Evolutionary conservation across 169 alveolate species (phyloP).

Genomic region (Babesia sp.): DNA sequence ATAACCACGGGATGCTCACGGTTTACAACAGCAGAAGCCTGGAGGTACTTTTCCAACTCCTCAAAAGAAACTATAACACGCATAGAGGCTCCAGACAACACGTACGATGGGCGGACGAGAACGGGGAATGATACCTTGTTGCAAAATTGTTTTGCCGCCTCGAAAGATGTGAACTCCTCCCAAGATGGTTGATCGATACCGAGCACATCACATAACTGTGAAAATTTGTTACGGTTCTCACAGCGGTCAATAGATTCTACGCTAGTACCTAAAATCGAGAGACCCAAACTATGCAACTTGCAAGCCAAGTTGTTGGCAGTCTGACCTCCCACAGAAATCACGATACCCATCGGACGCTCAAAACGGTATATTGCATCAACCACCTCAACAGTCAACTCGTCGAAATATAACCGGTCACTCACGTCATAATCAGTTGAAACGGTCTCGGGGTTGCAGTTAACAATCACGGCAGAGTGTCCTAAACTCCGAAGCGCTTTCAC

Average conservation of each 20-base stretch:
- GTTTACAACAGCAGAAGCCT: conserved; percentile 83
- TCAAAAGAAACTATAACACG: conserved; percentile 77
- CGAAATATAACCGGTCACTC: conserved; percentile 83
- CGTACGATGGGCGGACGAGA: conserved; percentile 88
- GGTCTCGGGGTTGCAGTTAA: conserved; percentile 90
- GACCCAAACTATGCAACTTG: conserved; percentile 63
- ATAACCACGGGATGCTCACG: conserved; percentile 87
- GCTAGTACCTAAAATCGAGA: conserved; percentile 82
- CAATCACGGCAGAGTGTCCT: conserved; percentile 70
- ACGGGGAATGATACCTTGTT: conserved; percentile 83
- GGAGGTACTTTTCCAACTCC: conserved; percentile 76
- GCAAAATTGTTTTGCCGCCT: conserved; percentile 72
- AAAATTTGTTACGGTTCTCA: conserved; percentile 85
- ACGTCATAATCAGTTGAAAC: conserved; percentile 89
- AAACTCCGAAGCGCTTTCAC: conserved; percentile 78
- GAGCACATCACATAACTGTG: conserved; percentile 80
- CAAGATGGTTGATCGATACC: conserved; percentile 88
- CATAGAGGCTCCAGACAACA: conserved; percentile 89
- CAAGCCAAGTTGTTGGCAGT: conserved; percentile 85
- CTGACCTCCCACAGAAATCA: conserved; percentile 87
- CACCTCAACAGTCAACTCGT: conserved; percentile 78
- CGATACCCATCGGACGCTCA: conserved; percentile 78
- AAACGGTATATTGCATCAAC: conserved; percentile 74
- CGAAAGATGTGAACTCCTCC: conserved; percentile 81
- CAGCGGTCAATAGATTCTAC: conserved; percentile 85